Base-by-base conservation (phyloP, 257 asterid species). In the Perilla frutescens region DNA sequence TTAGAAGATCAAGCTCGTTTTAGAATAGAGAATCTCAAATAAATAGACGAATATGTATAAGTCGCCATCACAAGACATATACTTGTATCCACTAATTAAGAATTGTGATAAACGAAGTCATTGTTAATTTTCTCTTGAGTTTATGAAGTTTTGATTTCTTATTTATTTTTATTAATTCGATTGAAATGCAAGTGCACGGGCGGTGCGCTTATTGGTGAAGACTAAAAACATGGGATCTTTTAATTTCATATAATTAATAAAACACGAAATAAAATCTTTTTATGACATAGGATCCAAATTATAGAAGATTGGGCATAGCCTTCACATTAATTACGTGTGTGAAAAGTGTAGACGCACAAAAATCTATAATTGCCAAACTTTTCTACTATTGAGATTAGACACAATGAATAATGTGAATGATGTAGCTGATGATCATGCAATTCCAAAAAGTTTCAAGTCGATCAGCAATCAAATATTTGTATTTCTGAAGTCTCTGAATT, bases 1-100 rank as follows among this genome's bases (percentile, higher is more conserved):
- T 93, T 37, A 15, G 51, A 1, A 79, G 97, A 80, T 88, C 95
- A 0, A 70, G 84, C 67, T 92, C 97, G 0, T 89, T 92, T 43
- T 70, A 55, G 73, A 43, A 7, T 7, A 55, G 65, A 4, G 3
- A 20, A 11, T 43, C 10, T 7, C 8, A 3, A 7, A 40, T 10
- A 62, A 50, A 7, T 43, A 6, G 8, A 40, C 3, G 3, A 40
- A 40, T 40, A 40, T 40, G 44, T 4, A 4, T 40, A 34, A 0
- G 4, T 34, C 37, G 37, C 37, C 4, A 34, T 34, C 37, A 34
- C 37, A 34, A 2, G 37, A 34, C 37, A 34, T 34, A 34, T 34
- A 4, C 37, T 4, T 2, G 37, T 34, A 4, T 34, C 37, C 37
- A 34, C 37, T 34, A 20, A 20, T 20, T 20, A 13, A 7, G 10